Percentiles rank a stretch among this genome's conserved stretches.
Evolutionary conservation across 225 moss, liverwort and hornwort genomes (phyloP).

Genomic region (Lunularia cruciata): DNA sequence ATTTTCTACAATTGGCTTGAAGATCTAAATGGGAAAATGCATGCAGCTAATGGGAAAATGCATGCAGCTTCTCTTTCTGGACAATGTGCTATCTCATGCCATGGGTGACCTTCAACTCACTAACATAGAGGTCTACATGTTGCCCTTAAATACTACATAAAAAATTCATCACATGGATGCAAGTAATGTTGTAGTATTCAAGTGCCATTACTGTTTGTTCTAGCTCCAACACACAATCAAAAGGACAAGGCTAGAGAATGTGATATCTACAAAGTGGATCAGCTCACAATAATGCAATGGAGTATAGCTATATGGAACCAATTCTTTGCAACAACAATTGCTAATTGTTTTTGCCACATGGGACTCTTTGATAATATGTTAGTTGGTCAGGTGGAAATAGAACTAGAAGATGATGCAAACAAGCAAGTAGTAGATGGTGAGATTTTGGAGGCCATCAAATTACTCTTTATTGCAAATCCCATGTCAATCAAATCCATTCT

Average conservation of each 20-base stretch:
- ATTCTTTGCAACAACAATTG: slow-evolving; percentile 5
- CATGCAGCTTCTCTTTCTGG: not conserved
- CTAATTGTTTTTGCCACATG: slow-evolving; percentile 14
- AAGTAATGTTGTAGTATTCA: slow-evolving; percentile 16
- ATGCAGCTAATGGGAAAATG: not conserved
- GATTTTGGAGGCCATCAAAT: too few species aligned
- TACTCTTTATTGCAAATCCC: too few species aligned
- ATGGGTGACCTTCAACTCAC: not conserved
- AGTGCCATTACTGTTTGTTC: not conserved
- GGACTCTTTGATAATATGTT: too few species aligned
- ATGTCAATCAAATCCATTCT: too few species aligned
- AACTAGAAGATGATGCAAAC: too few species aligned
- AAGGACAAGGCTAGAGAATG: slow-evolving; percentile 14
- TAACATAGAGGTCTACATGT: slow-evolving; percentile 7
- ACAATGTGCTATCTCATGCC: slow-evolving; percentile 1
- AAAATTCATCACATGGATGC: slow-evolving; percentile 13
- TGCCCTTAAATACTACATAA: slow-evolving; percentile 1
- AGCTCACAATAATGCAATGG: slow-evolving; percentile 13
- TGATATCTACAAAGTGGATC: slow-evolving; percentile 17
- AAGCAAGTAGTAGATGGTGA: too few species aligned
- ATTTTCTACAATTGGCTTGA: not conserved
- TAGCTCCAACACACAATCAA: slow-evolving; percentile 12
- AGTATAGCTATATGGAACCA: slow-evolving; percentile 12
- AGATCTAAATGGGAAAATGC: not conserved
- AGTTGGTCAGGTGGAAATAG: too few species aligned